Conservation (phyloP, 805 yeast species). For the Candida ovalis region DNA sequence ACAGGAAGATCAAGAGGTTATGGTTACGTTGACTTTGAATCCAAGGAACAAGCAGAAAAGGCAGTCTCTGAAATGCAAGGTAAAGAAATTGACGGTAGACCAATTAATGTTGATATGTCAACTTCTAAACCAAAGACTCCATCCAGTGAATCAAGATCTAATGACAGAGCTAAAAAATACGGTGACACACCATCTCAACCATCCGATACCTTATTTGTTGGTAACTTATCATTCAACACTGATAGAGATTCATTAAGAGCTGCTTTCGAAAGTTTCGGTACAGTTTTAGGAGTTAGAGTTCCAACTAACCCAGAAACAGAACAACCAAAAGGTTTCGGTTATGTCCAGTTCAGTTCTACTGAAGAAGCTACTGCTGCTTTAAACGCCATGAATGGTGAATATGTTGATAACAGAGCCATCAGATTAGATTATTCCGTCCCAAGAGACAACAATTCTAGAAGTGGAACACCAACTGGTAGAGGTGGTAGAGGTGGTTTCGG, state of each 20-base stretch:
- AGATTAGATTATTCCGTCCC: slow-evolving; percentile 96
- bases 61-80: slow-evolving; percentile 86
- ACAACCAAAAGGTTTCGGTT: slow-evolving; percentile 99
- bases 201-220: slow-evolving; percentile 92
- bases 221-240: slow-evolving; percentile 91
- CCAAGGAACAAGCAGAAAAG: slow-evolving; percentile 73
- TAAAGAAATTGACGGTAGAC: slow-evolving; percentile 94
- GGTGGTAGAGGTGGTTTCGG: slow-evolving; percentile 36
- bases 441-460: slow-evolving; percentile 39
- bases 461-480: slow-evolving; percentile 37
- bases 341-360: slow-evolving; percentile 82
- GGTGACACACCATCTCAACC: slow-evolving; percentile 93
- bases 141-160: slow-evolving; percentile 46
- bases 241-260: slow-evolving; percentile 74
- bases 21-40: slow-evolving; percentile 93
- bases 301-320: slow-evolving; percentile 99
- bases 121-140: slow-evolving; percentile 67
- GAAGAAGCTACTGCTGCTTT: slow-evolving; percentile 91
- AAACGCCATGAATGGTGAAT: slow-evolving; percentile 83
- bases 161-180: slow-evolving; percentile 80
- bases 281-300: slow-evolving; percentile 82
- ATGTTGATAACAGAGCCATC: slow-evolving; percentile 87
- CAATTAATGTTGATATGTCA: slow-evolving; percentile 89
- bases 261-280: slow-evolving; percentile 74
- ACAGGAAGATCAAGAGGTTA: slow-evolving; percentile 92